Base-by-base conservation (phyloP, 768 basidiomycete species). In the Cyclocybe aegerita region DNA sequence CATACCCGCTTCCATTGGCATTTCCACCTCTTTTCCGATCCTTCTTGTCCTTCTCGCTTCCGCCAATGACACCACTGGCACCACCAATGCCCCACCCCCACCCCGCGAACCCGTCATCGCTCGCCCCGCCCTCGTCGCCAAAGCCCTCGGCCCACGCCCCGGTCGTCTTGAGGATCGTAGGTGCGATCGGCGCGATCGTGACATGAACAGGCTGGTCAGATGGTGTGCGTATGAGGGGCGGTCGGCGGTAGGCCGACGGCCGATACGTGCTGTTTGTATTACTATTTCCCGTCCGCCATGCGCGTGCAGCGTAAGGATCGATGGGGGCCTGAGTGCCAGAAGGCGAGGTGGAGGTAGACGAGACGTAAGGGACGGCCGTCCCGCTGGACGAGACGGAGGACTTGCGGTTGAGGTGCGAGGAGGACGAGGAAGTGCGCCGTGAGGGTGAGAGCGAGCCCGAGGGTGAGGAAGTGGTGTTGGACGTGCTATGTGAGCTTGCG, bases 101-200 rank as follows among this genome's bases (percentile, higher is more conserved):
- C 51, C 53, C 58, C 30, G 46, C 59, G 48, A 62, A 59, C 30
- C 61, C 61, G 52, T 70, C 73, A 43, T 71, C 67, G 31, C 72
- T 71, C 14, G 64, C 73, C 23, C 23, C 23, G 7, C 71, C 71
- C 38, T 77, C 75, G 46, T 79, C 76, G 4, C 76, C 74, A 43
- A 78, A 75, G 2, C 75, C 68, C 49, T 78, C 76, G n/a, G 67
- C 62, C 78, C 79, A 79, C 9, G 52, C 70, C 1, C 78, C 74
- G 8, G 75, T 80, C 12, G 90, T 90, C 73, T 98, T 99, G 56
- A 98, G 77, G 40, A 90, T 79, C 4, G 97, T 95, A 7, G 82
- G 81, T 30, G 79, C 74, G 51, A 79, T 79, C 9, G 70, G 76
- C 12, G 70, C 78, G 54, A 77, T 79, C 15, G 70, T 77, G 39